These are phyloP conservation scores for Apophysomyces ossiformis DNA, from an alignment of 371 early-diverging fungal genomes.

Conservation along the genomic window DNA sequence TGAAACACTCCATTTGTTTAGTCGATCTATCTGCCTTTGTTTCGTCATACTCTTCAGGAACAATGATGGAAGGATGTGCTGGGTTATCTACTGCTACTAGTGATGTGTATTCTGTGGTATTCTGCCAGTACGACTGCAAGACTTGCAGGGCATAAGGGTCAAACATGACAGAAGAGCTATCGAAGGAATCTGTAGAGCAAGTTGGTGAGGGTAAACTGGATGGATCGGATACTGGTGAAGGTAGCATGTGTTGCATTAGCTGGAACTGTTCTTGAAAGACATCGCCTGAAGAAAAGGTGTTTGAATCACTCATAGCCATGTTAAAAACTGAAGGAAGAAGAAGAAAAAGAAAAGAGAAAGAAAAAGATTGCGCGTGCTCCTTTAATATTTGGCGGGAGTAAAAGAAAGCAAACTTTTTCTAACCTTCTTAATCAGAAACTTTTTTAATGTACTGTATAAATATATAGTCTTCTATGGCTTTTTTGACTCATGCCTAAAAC, in stretches of 20 bases:
- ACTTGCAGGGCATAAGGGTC: constrained; percentile 32
- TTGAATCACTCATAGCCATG: neutral
- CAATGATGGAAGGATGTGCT: constrained; percentile 14
- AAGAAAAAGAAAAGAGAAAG: constrained; percentile 17
- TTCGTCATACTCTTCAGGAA: constrained; percentile 11
- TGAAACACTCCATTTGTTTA: constrained; percentile 77
- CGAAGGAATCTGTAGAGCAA: constrained; percentile 16
- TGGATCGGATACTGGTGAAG: constrained; percentile 5
- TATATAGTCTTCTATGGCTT: neutral
- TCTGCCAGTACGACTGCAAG: neutral
- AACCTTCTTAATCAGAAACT: neutral
- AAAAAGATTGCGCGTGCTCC: constrained; percentile 19
- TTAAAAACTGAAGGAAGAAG: neutral
- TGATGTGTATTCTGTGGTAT: neutral
- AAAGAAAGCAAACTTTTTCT: neutral
- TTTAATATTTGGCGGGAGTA: neutral
- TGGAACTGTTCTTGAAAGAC: neutral
- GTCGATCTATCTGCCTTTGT: constrained; percentile 37
- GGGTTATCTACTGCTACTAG: neutral
- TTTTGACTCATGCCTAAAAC: neutral
- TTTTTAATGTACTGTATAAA: neutral
- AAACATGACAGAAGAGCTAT: constrained; percentile 20
- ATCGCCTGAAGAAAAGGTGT: neutral
- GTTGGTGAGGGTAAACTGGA: constrained; percentile 21
- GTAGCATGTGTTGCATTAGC: neutral